These are phyloP conservation scores for Pleurotus citrinopileatus DNA, from an alignment of 768 basidiomycete genomes.

Conservation along the genomic window DNA sequence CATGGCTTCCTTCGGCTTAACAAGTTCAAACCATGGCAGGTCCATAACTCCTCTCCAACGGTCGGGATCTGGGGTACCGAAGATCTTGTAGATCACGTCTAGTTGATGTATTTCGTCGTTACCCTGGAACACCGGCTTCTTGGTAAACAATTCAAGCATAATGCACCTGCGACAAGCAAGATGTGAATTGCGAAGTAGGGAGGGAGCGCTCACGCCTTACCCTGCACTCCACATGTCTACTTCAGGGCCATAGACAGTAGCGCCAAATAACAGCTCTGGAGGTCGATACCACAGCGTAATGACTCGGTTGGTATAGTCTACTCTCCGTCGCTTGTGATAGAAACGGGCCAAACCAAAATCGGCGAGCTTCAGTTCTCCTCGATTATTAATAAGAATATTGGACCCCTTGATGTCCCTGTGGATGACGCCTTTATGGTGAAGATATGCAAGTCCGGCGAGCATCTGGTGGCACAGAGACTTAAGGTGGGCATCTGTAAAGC, in stretches of 20 bases:
- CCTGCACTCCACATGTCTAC: conserved; percentile 99
- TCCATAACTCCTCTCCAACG: conserved; percentile 82
- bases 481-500: conserved; percentile 81
- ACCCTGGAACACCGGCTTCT: conserved; percentile 97
- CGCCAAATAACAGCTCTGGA: conserved; percentile 91
- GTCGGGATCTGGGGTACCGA: conserved; percentile 83
- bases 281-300: conserved; percentile 99
- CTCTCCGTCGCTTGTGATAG: conserved; percentile 85
- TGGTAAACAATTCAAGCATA: conserved; percentile 95
- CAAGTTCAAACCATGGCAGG: conserved; percentile 98
- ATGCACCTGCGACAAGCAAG: conserved; percentile 67
- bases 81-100: conserved; percentile 85
- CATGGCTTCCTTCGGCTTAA: conserved; percentile 79
- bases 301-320: conserved; percentile 98
- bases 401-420: conserved; percentile 99
- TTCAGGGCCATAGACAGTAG: conserved; percentile 94
- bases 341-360: conserved; percentile 98
- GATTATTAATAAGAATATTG: conserved; percentile 91
- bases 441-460: conserved; percentile 90
- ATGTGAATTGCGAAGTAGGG: background rate
- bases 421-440: conserved; percentile 94
- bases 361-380: conserved; percentile 91
- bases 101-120: conserved; percentile 98
- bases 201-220: conserved; percentile 52
- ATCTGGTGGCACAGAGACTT: conserved; percentile 97